Conservation (phyloP, 2,329 filamentous ascomycete genomes). For the Colletotrichum phormii region DNA sequence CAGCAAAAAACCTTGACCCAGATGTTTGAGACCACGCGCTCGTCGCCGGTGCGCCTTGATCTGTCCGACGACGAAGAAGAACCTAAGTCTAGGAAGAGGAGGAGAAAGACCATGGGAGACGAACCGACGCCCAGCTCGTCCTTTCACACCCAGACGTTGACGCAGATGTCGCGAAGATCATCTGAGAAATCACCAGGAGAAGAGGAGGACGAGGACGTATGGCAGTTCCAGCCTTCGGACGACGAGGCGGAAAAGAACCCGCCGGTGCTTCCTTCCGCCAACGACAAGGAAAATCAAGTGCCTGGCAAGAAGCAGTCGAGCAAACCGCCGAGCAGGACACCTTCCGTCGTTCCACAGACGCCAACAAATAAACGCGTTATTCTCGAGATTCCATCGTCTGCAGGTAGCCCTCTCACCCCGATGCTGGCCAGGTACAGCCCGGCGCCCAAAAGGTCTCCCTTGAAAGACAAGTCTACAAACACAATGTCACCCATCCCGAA, state of each 20-base stretch:
- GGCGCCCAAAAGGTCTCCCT: constrained; percentile 49
- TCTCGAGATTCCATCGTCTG: constrained; percentile 59
- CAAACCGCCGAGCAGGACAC: constrained; percentile 43
- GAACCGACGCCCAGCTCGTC: constrained; percentile 42
- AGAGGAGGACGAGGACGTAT: constrained; percentile 25
- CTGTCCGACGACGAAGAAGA: constrained; percentile 43
- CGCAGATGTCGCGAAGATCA: constrained; percentile 55
- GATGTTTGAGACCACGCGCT: constrained; percentile 51
- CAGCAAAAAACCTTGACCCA: constrained; percentile 57
- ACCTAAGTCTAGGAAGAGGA: constrained; percentile 22
- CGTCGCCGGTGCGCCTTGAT: constrained; percentile 35
- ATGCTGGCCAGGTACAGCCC: constrained; percentile 54
- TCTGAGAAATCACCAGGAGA: constrained; percentile 48
- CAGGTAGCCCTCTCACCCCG: constrained; percentile 55
- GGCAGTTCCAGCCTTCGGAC: constrained; percentile 52
- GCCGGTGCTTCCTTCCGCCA: constrained; percentile 52
- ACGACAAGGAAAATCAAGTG: constrained; percentile 44
- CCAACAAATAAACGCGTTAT: constrained; percentile 47
- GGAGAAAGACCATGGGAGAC: constrained; percentile 47
- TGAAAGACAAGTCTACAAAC: constrained; percentile 50
- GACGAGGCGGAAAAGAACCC: constrained; percentile 46
- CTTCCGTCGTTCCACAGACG: constrained; percentile 56
- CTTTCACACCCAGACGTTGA: constrained; percentile 56
- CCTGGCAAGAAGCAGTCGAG: constrained; percentile 42
- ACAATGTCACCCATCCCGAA: constrained; percentile 28